Conservation (phyloP, 2,329 filamentous ascomycete species). For the Bipolaris gigantea region DNA sequence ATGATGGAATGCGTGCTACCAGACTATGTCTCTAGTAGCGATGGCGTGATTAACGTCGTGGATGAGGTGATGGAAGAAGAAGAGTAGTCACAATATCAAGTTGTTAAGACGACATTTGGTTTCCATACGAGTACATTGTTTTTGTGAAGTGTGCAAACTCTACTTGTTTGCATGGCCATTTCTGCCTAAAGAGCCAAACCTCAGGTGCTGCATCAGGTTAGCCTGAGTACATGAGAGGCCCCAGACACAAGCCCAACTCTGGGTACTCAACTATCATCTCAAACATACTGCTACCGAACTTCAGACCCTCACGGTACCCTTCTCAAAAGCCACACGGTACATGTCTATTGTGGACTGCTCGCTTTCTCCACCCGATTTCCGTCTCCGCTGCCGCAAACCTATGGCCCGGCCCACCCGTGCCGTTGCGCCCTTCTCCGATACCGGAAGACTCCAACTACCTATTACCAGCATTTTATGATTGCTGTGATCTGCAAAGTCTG, state of each 20-base stretch:
- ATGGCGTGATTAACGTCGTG: constrained; percentile 7
- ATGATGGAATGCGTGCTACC: constrained; percentile 6
- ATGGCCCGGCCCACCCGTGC: no score
- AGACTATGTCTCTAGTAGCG: background rate
- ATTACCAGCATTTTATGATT: no score
- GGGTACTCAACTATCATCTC: no score
- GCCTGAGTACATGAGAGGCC: background rate
- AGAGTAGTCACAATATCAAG: constrained; percentile 9
- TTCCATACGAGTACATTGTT: constrained; percentile 1
- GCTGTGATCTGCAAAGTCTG: no score
- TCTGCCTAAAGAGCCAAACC: background rate
- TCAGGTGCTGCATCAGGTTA: background rate
- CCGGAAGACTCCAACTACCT: no score
- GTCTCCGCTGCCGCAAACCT: no score
- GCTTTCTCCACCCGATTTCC: no score
- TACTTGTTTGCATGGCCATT: background rate
- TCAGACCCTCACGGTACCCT: no score
- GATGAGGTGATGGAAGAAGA: constrained; percentile 2
- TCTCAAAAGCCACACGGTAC: no score
- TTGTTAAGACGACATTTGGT: background rate
- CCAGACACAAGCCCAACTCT: background rate
- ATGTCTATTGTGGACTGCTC: no score
- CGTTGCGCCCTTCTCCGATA: no score
- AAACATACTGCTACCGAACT: no score
- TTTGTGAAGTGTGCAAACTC: background rate